Conservation (phyloP, 208 protist genomes). For the Trypanosoma caninum region DNA sequence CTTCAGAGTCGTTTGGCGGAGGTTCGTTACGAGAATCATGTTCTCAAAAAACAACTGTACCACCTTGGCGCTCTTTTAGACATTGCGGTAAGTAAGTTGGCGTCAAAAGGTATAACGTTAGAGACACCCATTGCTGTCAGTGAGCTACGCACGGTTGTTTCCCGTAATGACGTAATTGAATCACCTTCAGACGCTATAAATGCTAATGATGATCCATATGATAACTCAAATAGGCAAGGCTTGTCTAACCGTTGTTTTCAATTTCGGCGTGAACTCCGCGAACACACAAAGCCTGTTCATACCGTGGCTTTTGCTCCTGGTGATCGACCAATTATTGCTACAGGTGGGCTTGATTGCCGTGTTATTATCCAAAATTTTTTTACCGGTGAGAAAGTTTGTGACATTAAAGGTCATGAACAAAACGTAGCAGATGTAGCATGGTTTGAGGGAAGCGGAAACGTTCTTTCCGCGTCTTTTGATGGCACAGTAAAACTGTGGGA, state of each 20-base stretch:
- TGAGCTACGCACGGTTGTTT: conserved; percentile 52
- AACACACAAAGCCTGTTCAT: conserved; percentile 81
- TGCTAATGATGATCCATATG: conserved; percentile 14
- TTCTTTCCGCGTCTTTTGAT: conserved; percentile 85
- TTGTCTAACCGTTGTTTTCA: conserved; percentile 52
- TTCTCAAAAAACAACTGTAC: conserved; percentile 80
- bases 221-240: conserved; percentile 13
- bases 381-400: conserved; percentile 58
- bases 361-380: conserved; percentile 82
- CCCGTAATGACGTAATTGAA: conserved; percentile 32
- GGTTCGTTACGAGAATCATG: conserved; percentile 68
- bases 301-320: conserved; percentile 72
- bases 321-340: conserved; percentile 58
- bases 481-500: conserved; percentile 86
- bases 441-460: conserved; percentile 66
- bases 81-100: conserved; percentile 82
- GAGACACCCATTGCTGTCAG: conserved; percentile 79
- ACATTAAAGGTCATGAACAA: conserved; percentile 68
- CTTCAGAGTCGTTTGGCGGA: conserved; percentile 70
- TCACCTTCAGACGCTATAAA: conserved; percentile 23
- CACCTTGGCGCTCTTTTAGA: conserved; percentile 76
- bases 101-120: conserved; percentile 59
- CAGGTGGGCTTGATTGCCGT: conserved; percentile 75
- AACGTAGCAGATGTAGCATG: conserved; percentile 70
- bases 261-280: conserved; percentile 54